A percentile compares a stretch with the other conserved stretches of the same genome.
These are phyloP conservation scores for Elaeis guineensis DNA, from an alignment of 176 grass and related monocot genomes.

Conservation along the genomic window DNA sequence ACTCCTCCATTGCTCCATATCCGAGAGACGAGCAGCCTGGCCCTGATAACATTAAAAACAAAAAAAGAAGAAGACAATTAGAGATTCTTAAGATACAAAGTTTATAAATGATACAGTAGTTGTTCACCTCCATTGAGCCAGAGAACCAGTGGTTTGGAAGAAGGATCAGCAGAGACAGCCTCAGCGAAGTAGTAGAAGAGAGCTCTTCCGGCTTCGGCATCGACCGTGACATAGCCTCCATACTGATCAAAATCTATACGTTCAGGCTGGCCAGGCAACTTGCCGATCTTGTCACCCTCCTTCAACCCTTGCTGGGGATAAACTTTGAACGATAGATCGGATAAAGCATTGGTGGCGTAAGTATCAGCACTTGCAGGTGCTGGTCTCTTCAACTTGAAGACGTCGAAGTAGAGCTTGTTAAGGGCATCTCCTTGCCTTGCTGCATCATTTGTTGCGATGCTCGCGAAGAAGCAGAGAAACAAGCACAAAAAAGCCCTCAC, in stretches of 20 bases:
- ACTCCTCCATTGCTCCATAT: conserved; percentile 84
- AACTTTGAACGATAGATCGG: background rate
- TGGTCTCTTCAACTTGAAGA: too few species aligned
- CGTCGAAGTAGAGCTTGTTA: too few species aligned
- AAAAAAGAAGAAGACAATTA: background rate
- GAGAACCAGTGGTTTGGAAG: conserved; percentile 55
- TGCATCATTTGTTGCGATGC: too few species aligned
- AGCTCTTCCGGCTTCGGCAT: conserved; percentile 38
- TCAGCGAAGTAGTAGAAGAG: conserved; percentile 93
- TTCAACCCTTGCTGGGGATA: conserved; percentile 27
- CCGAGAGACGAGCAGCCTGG: conserved; percentile 92
- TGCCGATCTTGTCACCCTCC: conserved; percentile 48
- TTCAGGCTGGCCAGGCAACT: conserved; percentile 55
- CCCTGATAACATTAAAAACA: background rate
- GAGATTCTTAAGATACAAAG: background rate
- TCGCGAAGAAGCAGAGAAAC: too few species aligned
- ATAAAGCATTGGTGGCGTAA: too few species aligned
- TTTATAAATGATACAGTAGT: background rate
- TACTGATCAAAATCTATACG: conserved; percentile 62
- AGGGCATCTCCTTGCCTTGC: too few species aligned
- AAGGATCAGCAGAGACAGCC: conserved; percentile 5
- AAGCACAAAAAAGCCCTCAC: too few species aligned
- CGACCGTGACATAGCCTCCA: conserved; percentile 79
- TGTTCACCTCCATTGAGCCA: conserved; percentile 77
- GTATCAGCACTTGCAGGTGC: too few species aligned